phyloP scores from a whole-genome alignment of 192 early-diverging fungal genomes.

The Helicostylum pulchrum region DNA sequence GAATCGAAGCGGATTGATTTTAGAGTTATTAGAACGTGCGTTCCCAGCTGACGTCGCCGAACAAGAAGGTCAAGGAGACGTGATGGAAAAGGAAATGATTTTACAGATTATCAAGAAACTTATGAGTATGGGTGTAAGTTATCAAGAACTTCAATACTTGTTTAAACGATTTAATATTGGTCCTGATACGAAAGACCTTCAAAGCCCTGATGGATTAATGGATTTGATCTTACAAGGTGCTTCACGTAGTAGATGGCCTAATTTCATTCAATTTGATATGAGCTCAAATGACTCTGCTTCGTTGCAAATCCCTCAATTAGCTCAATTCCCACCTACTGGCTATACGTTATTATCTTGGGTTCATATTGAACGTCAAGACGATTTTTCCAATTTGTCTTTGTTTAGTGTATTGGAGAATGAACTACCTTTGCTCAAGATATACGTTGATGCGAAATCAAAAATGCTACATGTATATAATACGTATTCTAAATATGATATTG shows the following conservation, averaged over 20 bases:
- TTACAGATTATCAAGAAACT: constrained; percentile 47
- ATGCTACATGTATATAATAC: constrained; percentile 39
- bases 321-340: constrained; percentile 55
- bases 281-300: constrained; percentile 29
- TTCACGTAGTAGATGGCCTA: constrained; percentile 53
- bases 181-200: constrained; percentile 17
- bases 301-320: constrained; percentile 42
- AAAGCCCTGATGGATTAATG: constrained; percentile 30
- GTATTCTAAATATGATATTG: constrained; percentile 41
- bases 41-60: constrained; percentile 23
- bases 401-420: constrained; percentile 51
- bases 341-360: constrained; percentile 64
- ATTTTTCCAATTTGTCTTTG: constrained; percentile 37
- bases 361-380: constrained; percentile 56
- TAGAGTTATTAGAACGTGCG: constrained; percentile 35
- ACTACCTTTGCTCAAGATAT: constrained; percentile 38
- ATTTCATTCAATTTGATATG: constrained; percentile 62
- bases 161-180: constrained; percentile 46
- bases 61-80: constrained; percentile 9
- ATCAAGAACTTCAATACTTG: constrained; percentile 51
- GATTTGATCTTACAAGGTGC: constrained; percentile 55
- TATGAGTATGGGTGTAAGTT: constrained; percentile 54
- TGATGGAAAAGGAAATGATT: constrained; percentile 23
- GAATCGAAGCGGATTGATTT: constrained; percentile 49
- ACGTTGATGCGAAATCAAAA: constrained; percentile 44